phyloP scores from a whole-genome alignment of 2,329 filamentous ascomycete species.

The Cladophialophora bantiana region DNA sequence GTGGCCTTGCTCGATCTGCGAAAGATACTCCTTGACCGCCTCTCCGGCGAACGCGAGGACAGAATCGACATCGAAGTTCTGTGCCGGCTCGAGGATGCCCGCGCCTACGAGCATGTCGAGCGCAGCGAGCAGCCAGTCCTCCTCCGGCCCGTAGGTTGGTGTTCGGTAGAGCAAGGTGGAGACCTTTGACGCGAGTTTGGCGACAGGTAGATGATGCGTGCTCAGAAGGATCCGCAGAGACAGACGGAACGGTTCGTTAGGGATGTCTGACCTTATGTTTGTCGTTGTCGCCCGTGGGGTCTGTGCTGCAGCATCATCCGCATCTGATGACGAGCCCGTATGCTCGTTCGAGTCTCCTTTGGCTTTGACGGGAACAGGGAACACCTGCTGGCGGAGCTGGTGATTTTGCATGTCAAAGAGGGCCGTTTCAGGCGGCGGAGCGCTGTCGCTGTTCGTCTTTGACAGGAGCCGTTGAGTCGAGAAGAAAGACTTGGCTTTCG shows the following conservation, averaged over 20 bases:
- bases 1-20: constrained; percentile 4
- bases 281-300: constrained; percentile 18
- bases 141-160: constrained; percentile 33
- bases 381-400: constrained; percentile 35
- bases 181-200: constrained; percentile 23
- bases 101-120: constrained; percentile 22
- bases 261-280: constrained; percentile 21
- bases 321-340: neutral
- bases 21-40: constrained; percentile 24
- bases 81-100: constrained; percentile 23
- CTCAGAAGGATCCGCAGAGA: constrained; percentile 25
- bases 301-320: neutral
- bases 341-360: neutral
- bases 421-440: constrained; percentile 3
- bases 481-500: constrained; percentile 24
- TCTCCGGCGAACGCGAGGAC: constrained; percentile 28
- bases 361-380: constrained; percentile 18
- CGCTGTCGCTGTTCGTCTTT: constrained; percentile 1
- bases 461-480: constrained; percentile 6
- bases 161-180: constrained; percentile 25
- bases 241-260: constrained; percentile 21
- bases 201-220: constrained; percentile 11
- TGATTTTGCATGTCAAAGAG: constrained; percentile 37
- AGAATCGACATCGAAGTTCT: constrained; percentile 21
- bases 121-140: constrained; percentile 35